A percentile compares a stretch with the other conserved stretches of the same genome.
Evolutionary conservation across 2,329 filamentous ascomycete genomes (phyloP).

Genomic region (Hymenoscyphus repandus): DNA sequence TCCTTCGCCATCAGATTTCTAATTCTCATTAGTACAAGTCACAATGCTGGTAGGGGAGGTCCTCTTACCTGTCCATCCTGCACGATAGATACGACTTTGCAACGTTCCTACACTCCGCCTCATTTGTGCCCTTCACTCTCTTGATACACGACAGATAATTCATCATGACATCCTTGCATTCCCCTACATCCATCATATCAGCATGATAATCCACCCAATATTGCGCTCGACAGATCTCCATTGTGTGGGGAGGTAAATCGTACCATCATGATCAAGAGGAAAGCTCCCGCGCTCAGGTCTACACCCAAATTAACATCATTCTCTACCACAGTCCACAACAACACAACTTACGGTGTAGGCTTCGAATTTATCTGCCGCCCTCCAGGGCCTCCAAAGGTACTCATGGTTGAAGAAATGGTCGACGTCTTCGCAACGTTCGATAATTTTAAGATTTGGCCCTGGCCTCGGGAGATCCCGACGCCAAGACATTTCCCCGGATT

Average conservation of each 20-base stretch:
- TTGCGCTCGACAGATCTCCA: not conserved
- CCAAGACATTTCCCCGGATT: constrained; percentile 5
- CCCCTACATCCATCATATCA: constrained; percentile 48
- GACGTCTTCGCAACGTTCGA: not conserved
- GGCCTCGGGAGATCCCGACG: not conserved
- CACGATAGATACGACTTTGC: constrained; percentile 88
- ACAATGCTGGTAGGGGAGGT: not conserved
- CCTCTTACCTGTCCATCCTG: constrained; percentile 82
- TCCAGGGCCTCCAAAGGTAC: constrained; percentile 67
- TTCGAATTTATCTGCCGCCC: constrained; percentile 58
- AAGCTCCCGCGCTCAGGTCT: constrained; percentile 92
- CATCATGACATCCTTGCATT: constrained; percentile 87
- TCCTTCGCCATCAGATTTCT: constrained; percentile 93
- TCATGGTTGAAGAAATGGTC: constrained; percentile 37
- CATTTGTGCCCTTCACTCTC: constrained; percentile 75
- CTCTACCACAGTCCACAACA: not conserved
- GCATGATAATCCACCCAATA: not conserved
- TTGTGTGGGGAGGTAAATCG: constrained; percentile 13
- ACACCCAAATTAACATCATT: constrained; percentile 7
- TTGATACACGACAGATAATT: constrained; percentile 85
- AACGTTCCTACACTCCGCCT: constrained; percentile 75
- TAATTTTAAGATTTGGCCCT: not conserved
- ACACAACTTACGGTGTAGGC: constrained; percentile 59
- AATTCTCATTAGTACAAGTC: not conserved
- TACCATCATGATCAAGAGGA: constrained; percentile 89